These are phyloP conservation scores for Gynochthodes officinalis DNA, from an alignment of 257 asterid species.

Conservation along the genomic window DNA sequence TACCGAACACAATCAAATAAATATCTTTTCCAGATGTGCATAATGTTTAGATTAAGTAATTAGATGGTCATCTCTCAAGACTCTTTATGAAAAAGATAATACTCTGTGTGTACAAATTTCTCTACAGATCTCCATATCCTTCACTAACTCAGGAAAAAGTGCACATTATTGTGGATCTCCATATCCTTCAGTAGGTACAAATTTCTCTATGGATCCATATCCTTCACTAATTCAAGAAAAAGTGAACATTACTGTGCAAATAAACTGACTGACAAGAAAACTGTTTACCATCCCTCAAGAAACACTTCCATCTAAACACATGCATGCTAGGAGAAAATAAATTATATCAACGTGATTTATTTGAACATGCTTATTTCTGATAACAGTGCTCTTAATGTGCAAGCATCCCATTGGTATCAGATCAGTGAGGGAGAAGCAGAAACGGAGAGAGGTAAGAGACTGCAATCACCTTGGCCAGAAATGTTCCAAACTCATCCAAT, in stretches of 20 bases:
- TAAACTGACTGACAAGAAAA: background rate
- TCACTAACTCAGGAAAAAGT: background rate
- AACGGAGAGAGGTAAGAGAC: slow-evolving; percentile 7
- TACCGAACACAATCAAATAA: background rate
- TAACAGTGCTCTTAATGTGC: background rate
- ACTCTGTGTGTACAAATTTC: background rate
- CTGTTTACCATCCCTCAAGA: background rate
- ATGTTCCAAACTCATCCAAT: slow-evolving; percentile 95
- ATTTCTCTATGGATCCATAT: background rate
- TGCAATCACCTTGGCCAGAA: slow-evolving; percentile 82
- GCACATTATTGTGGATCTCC: background rate
- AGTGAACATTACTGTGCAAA: background rate
- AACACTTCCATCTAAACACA: background rate
- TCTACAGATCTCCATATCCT: background rate
- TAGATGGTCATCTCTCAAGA: background rate
- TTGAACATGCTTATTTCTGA: background rate
- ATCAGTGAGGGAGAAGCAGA: slow-evolving; percentile 1
- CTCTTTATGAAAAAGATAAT: too few species aligned
- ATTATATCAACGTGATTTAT: background rate
- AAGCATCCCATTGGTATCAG: background rate
- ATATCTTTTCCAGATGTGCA: background rate
- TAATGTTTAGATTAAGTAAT: background rate
- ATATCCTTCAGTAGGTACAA: background rate
- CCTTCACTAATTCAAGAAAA: background rate
- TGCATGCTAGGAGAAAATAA: background rate